phyloP scores from a whole-genome alignment of 495 filamentous ascomycete species.

The Sphaerosporella brunnea region DNA sequence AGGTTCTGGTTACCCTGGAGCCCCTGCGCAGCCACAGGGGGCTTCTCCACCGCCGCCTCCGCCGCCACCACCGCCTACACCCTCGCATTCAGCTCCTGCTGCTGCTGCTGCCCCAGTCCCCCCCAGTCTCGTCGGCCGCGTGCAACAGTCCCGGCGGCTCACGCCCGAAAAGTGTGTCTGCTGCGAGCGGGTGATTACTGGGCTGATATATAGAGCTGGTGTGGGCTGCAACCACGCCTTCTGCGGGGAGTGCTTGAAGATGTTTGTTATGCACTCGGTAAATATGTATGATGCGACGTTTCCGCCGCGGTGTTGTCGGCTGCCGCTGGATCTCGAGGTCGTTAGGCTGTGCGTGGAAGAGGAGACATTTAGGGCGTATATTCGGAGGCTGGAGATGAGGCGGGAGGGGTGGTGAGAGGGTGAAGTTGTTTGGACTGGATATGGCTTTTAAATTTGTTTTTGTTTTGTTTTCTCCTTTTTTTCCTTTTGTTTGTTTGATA shows the following conservation, averaged over 20 bases:
- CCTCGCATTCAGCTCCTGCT: too few relatives aligned
- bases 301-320: slow-evolving; percentile 9
- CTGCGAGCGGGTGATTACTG: not conserved
- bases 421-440: too few relatives aligned
- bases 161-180: not conserved
- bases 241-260: not conserved
- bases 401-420: too few relatives aligned
- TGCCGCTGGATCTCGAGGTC: not conserved
- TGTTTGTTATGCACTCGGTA: not conserved
- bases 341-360: too few relatives aligned
- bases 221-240: not conserved
- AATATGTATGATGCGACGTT: slow-evolving; percentile 17
- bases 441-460: too few relatives aligned
- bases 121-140: not conserved
- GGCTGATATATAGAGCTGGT: not conserved
- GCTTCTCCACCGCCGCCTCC: not conserved
- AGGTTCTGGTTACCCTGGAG: too few relatives aligned
- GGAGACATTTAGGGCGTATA: too few relatives aligned
- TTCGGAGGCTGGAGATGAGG: too few relatives aligned
- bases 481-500: too few relatives aligned
- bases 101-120: too few relatives aligned
- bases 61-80: not conserved
- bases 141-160: not conserved
- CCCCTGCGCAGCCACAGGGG: too few relatives aligned
- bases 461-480: too few relatives aligned